A percentile compares a stretch with the other conserved stretches of the same genome.
These are phyloP conservation scores for Fusarium floridanum DNA, from an alignment of 2,329 filamentous ascomycete genomes.

Conservation along the genomic window DNA sequence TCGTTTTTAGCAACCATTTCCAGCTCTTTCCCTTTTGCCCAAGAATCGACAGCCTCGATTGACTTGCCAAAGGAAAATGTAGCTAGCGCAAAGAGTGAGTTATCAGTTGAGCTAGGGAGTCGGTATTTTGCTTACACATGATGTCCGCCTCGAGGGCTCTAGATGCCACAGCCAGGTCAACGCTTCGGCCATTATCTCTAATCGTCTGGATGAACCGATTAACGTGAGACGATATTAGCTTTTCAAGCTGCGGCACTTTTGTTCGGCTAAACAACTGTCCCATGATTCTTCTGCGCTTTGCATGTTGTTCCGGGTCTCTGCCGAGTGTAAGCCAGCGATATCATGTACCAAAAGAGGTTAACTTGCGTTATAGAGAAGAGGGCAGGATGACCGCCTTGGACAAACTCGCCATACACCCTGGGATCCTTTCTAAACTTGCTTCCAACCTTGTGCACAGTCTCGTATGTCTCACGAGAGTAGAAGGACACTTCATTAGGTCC, in stretches of 20 bases:
- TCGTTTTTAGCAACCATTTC: slow-evolving; percentile 47
- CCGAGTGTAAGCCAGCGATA: slow-evolving; percentile 5
- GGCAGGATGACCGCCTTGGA: slow-evolving; percentile 46
- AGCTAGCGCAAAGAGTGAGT: slow-evolving; percentile 23
- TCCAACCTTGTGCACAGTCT: slow-evolving; percentile 42
- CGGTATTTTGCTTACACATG: slow-evolving; percentile 16
- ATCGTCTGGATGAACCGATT: slow-evolving; percentile 25
- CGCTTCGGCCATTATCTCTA: background rate
- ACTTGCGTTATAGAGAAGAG: slow-evolving; percentile 47
- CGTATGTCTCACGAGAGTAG: slow-evolving; percentile 44
- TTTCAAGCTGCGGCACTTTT: slow-evolving; percentile 44
- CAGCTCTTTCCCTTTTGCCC: slow-evolving; percentile 38
- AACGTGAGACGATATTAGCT: slow-evolving; percentile 41
- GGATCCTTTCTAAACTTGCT: slow-evolving; percentile 46
- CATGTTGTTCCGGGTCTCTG: slow-evolving; percentile 43
- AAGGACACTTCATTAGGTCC: slow-evolving; percentile 44
- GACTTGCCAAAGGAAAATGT: slow-evolving; percentile 45
- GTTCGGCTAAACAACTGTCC: slow-evolving; percentile 46
- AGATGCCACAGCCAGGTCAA: slow-evolving; percentile 14
- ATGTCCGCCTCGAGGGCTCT: slow-evolving; percentile 36
- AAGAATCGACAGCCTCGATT: slow-evolving; percentile 39
- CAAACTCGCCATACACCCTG: slow-evolving; percentile 45
- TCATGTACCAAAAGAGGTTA: too few species aligned
- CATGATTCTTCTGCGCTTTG: slow-evolving; percentile 47
- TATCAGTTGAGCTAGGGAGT: background rate